Evolutionary conservation across 2,329 filamentous ascomycete species (phyloP).

Genomic region (Colletotrichum nymphaeae): DNA sequence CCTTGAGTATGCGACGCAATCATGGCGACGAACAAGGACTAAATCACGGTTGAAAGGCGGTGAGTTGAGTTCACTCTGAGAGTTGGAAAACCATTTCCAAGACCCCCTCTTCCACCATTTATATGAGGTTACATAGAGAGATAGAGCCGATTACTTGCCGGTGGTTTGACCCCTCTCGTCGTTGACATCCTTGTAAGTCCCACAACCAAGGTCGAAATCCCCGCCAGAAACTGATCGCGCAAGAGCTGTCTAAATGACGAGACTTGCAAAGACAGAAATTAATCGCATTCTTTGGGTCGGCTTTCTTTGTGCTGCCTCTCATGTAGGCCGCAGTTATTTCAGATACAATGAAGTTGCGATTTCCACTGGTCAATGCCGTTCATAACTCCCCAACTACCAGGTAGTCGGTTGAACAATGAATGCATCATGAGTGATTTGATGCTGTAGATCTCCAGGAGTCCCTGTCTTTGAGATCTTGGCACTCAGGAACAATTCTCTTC

Average conservation of each 20-base stretch:
- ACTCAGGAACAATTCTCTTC: background rate
- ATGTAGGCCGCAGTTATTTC: too few species aligned
- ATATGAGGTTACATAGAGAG: background rate
- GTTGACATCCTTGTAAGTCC: background rate
- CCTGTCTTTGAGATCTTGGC: background rate
- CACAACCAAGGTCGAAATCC: background rate
- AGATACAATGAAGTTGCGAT: background rate
- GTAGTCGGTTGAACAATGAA: too few species aligned
- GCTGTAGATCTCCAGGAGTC: too few species aligned
- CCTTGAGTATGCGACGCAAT: too few species aligned
- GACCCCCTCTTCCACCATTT: background rate
- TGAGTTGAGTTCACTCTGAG: too few species aligned
- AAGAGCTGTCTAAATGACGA: background rate
- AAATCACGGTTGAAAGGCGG: background rate
- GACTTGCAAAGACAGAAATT: background rate
- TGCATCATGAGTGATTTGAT: too few species aligned
- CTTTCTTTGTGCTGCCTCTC: too few species aligned
- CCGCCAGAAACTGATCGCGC: background rate
- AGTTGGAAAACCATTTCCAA: background rate
- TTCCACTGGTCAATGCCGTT: background rate
- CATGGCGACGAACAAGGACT: background rate
- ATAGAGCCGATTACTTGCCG: background rate
- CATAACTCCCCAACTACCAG: too few species aligned
- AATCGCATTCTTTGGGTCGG: background rate
- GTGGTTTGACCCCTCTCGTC: background rate